A percentile compares a stretch with the other conserved stretches of the same genome.
Conservation (phyloP, 129 eudicot species). For the Helichrysum umbraculigerum region DNA sequence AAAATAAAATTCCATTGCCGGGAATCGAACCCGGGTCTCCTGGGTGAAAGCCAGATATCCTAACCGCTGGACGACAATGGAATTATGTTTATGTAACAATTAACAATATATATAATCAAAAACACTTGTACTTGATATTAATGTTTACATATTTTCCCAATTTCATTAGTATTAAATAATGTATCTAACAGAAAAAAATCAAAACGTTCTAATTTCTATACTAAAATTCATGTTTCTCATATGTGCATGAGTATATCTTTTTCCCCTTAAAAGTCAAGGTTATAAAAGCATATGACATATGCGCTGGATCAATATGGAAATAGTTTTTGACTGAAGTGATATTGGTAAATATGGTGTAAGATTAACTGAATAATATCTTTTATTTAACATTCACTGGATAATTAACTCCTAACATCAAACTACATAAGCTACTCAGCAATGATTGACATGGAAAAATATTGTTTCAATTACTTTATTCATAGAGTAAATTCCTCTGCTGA, state of each 20-base stretch:
- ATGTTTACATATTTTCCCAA: neutral
- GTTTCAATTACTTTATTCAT: constrained; percentile 30
- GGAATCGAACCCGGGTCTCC: constrained; percentile 99
- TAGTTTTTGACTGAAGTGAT: too few relatives aligned
- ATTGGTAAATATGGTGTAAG: neutral
- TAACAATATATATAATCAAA: neutral
- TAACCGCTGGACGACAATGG: constrained; percentile 97
- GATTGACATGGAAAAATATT: constrained; percentile 2
- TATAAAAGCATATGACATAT: too few relatives aligned
- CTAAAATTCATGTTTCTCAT: neutral
- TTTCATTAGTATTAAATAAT: neutral
- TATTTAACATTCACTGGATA: neutral
- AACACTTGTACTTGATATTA: too few relatives aligned
- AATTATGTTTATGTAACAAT: neutral
- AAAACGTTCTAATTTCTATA: neutral
- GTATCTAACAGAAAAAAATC: neutral
- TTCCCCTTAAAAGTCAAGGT: neutral
- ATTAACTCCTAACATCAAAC: neutral
- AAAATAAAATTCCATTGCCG: constrained; percentile 86
- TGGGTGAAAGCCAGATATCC: constrained; percentile 99
- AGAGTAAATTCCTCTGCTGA: too few relatives aligned
- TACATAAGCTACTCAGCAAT: constrained; percentile 1
- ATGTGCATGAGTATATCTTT: neutral
- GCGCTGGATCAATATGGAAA: too few relatives aligned
- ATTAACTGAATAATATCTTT: neutral